phyloP scores from a whole-genome alignment of 306 rosid species.

The Sicyos edulis region DNA sequence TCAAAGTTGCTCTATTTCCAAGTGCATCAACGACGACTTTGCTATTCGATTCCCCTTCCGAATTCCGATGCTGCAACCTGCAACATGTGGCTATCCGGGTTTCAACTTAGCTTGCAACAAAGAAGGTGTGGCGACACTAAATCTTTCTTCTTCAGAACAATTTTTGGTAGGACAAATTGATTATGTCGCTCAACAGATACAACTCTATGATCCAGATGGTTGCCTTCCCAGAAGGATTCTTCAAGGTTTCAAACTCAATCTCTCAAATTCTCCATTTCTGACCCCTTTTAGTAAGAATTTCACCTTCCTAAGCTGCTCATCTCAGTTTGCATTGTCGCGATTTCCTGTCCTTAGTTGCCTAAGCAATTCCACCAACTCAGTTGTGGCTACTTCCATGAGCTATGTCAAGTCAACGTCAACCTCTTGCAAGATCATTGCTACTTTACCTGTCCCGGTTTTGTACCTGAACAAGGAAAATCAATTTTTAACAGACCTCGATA shows the following conservation, averaged over 20 bases:
- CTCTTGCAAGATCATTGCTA: conserved; percentile 35
- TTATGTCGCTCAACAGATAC: conserved; percentile 42
- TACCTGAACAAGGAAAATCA: conserved; percentile 25
- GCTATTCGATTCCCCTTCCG: conserved; percentile 59
- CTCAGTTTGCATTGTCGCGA: conserved; percentile 29
- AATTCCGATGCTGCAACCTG: conserved; percentile 25
- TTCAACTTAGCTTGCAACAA: conserved; percentile 45
- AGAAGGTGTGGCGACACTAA: conserved; percentile 29
- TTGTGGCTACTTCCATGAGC: conserved; percentile 39
- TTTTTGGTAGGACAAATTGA: conserved; percentile 43
- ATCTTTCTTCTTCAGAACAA: conserved; percentile 39
- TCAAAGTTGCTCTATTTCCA: conserved; percentile 32
- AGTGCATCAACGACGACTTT: conserved; percentile 30
- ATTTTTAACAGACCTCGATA: conserved; percentile 26
- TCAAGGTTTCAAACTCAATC: conserved; percentile 28
- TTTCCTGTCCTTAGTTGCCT: conserved; percentile 46
- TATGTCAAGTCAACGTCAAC: conserved; percentile 30
- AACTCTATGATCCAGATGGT: conserved; percentile 41
- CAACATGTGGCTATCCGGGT: conserved; percentile 56
- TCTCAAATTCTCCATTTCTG: conserved; percentile 49
- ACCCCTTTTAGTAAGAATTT: conserved; percentile 26
- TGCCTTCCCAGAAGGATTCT: conserved; percentile 58
- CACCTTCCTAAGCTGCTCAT: conserved; percentile 57
- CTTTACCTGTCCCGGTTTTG: conserved; percentile 34
- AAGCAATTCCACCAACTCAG: conserved; percentile 52